Evolutionary conservation across 257 asterid genomes (phyloP).

Genomic region (Nicotiana undulata): DNA sequence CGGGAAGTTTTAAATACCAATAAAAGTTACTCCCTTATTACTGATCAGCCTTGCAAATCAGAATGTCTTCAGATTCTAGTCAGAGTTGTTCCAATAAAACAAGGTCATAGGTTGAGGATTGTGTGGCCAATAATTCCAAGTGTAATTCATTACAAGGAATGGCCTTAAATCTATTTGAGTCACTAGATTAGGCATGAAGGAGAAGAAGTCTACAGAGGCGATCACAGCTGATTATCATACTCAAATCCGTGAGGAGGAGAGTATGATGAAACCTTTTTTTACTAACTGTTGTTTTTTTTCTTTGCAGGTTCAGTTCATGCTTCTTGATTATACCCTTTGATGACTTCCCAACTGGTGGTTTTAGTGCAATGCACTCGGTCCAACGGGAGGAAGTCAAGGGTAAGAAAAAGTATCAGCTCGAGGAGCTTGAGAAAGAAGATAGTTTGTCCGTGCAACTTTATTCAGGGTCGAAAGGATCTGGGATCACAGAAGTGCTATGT

Average conservation of each 20-base stretch:
- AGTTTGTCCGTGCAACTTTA: slow-evolving; percentile 4
- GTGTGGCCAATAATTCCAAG: slow-evolving; percentile 87
- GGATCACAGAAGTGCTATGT: slow-evolving; percentile 40
- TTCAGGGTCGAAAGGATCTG: slow-evolving; percentile 35
- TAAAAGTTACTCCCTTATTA: slow-evolving; percentile 40
- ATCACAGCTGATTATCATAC: no score
- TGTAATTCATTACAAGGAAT: slow-evolving; percentile 73
- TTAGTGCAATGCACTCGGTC: no score
- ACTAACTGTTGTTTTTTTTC: no score
- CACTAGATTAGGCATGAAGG: slow-evolving; percentile 99
- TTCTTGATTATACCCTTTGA: no score
- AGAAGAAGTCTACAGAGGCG: no score
- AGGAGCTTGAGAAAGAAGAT: slow-evolving; percentile 43
- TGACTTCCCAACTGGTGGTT: no score
- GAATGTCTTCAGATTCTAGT: slow-evolving; percentile 90
- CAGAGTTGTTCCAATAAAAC: slow-evolving; percentile 85
- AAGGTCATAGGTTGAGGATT: slow-evolving; percentile 84
- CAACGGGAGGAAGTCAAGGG: no score
- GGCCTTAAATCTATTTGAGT: slow-evolving; percentile 71
- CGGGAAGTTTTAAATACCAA: slow-evolving; percentile 64
- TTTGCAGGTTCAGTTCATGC: no score
- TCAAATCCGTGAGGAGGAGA: no score
- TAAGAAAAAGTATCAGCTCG: no score
- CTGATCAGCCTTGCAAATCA: slow-evolving; percentile 80
- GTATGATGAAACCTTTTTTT: no score